These are phyloP conservation scores for Westerdykella ornata DNA, from an alignment of 2,329 filamentous ascomycete genomes.

Conservation along the genomic window DNA sequence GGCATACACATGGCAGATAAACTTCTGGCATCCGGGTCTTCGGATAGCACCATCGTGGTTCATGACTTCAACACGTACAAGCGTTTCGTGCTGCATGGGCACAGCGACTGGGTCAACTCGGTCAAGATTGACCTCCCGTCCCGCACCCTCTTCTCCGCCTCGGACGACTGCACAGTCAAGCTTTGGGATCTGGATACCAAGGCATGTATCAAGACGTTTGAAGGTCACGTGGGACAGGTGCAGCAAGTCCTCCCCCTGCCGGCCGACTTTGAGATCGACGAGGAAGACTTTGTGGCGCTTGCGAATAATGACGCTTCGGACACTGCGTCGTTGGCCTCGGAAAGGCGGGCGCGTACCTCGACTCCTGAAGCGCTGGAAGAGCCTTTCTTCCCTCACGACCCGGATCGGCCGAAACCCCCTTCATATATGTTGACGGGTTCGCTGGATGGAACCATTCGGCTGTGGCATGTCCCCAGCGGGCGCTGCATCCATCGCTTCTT, in stretches of 20 bases:
- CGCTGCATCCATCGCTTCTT: conserved; percentile 88
- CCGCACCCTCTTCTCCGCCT: conserved; percentile 83
- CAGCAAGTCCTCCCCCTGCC: conserved; percentile 85
- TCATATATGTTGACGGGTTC: conserved; percentile 90
- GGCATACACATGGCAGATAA: conserved; percentile 80
- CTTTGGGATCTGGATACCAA: conserved; percentile 89
- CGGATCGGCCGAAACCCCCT: conserved; percentile 65
- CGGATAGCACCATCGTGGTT: conserved; percentile 83
- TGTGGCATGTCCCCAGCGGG: conserved; percentile 83
- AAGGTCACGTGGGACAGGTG: conserved; percentile 90
- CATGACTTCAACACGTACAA: conserved; percentile 86
- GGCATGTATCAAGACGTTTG: conserved; percentile 67
- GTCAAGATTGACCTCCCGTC: conserved; percentile 78
- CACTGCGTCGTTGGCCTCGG: conserved; percentile 32
- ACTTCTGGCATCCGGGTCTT: conserved; percentile 79
- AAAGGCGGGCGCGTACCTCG: conserved; percentile 11
- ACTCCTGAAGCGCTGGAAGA: conserved; percentile 7
- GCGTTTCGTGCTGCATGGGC: conserved; percentile 72
- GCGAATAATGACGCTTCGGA: conserved; percentile 48
- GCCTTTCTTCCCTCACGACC: conserved; percentile 54
- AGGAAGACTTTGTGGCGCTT: conserved; percentile 51
- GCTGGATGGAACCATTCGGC: conserved; percentile 80
- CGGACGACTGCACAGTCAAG: conserved; percentile 84
- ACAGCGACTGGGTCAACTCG: conserved; percentile 94
- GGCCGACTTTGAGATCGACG: conserved; percentile 82